These are phyloP conservation scores for Pycnococcus provasolii DNA, from an alignment of 139 green algal genomes.

Conservation along the genomic window DNA sequence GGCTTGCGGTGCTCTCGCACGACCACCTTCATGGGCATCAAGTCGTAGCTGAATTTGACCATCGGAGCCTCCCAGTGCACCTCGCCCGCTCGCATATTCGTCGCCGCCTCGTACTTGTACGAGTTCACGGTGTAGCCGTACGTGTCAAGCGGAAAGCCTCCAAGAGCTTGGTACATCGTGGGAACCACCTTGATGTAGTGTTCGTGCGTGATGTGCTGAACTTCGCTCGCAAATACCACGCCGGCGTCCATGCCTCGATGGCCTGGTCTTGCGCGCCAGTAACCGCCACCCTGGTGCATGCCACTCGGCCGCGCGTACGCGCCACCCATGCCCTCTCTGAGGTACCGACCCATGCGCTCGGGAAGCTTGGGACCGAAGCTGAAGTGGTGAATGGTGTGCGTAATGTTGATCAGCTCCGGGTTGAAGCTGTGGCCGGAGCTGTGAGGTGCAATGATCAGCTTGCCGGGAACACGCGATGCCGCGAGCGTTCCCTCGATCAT, in stretches of 20 bases:
- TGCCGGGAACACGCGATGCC: slow-evolving; percentile 9
- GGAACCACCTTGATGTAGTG: slow-evolving; percentile 21
- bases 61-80: neutral
- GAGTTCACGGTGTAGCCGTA: slow-evolving; percentile 24
- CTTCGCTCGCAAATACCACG: neutral
- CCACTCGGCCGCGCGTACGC: too few species aligned
- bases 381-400: slow-evolving; percentile 22
- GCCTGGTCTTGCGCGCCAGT: too few species aligned
- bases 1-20: neutral
- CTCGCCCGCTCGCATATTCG: neutral
- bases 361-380: slow-evolving; percentile 22
- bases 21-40: slow-evolving; percentile 13
- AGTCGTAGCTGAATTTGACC: slow-evolving; percentile 15
- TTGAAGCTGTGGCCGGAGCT: slow-evolving; percentile 10
- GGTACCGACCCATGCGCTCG: neutral
- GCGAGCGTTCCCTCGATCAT: slow-evolving; percentile 12
- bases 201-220: slow-evolving; percentile 4
- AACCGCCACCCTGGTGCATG: too few species aligned
- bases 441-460: slow-evolving; percentile 6
- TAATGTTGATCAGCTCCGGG: slow-evolving; percentile 24
- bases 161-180: neutral
- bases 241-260: neutral
- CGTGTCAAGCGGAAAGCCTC: neutral
- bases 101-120: slow-evolving; percentile 5
- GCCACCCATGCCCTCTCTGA: neutral